phyloP scores from a whole-genome alignment of 2,329 filamentous ascomycete genomes.

The Alternaria triticina region DNA sequence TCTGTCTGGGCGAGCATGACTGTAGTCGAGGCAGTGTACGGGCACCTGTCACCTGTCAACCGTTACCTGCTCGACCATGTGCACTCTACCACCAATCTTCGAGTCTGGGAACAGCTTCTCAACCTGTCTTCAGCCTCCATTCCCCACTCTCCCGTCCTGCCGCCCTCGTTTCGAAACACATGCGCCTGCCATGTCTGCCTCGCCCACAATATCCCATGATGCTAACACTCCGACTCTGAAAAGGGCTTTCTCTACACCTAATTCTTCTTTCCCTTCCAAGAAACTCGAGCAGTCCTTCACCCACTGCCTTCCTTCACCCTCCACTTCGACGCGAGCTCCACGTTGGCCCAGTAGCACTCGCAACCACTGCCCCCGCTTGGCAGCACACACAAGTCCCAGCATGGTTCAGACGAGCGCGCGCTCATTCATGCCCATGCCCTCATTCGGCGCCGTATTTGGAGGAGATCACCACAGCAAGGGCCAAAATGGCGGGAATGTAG shows the following conservation, averaged over 20 bases:
- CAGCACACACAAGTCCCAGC: slow-evolving; percentile 31
- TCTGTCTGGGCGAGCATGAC: slow-evolving; percentile 7
- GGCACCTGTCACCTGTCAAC: slow-evolving; percentile 14
- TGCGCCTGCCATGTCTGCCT: slow-evolving; percentile 32
- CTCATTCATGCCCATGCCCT: slow-evolving; percentile 64
- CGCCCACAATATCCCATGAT: slow-evolving; percentile 28
- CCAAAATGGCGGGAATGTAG: slow-evolving; percentile 46
- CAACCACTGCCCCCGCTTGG: slow-evolving; percentile 27
- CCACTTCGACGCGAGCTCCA: slow-evolving; percentile 6
- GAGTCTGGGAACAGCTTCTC: slow-evolving; percentile 2
- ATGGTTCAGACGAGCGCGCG: slow-evolving; percentile 49
- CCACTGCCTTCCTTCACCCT: slow-evolving; percentile 12
- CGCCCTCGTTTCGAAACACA: slow-evolving; percentile 12
- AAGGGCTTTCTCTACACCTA: slow-evolving; percentile 45
- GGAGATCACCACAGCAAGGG: slow-evolving; percentile 61
- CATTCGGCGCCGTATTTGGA: slow-evolving; percentile 78
- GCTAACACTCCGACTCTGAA: slow-evolving; percentile 47
- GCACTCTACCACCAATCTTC: slow-evolving; percentile 12
- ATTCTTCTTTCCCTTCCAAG: slow-evolving; percentile 43
- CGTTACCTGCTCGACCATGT: slow-evolving; percentile 12
- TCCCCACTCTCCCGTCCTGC: slow-evolving; percentile 8
- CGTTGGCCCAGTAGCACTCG: slow-evolving; percentile 23
- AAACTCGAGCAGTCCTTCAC: slow-evolving; percentile 29
- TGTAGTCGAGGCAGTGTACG: slow-evolving; percentile 10
- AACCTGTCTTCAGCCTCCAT: slow-evolving; percentile 5